phyloP scores from a whole-genome alignment of 768 basidiomycete genomes.

The Mycena vitilis region DNA sequence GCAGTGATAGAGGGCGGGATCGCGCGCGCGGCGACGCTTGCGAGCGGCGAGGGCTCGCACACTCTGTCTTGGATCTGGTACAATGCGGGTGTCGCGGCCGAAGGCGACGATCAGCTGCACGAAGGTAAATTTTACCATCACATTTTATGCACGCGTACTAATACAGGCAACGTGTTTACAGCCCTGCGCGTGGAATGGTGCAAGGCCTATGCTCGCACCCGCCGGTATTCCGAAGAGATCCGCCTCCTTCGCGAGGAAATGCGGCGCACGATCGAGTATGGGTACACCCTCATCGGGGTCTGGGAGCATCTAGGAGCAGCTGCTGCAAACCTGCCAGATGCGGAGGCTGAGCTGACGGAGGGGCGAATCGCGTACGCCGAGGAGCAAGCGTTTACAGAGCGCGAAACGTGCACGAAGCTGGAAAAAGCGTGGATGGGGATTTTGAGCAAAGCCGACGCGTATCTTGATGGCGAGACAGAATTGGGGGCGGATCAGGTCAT shows the following conservation, averaged over 20 bases:
- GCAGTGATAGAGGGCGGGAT: constrained; percentile 9
- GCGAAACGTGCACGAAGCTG: too few species aligned
- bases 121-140: too few species aligned
- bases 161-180: not conserved
- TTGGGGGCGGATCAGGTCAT: too few species aligned
- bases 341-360: not conserved
- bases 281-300: not conserved
- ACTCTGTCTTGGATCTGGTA: constrained; percentile 10
- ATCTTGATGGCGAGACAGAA: too few species aligned
- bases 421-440: too few species aligned
- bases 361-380: not conserved
- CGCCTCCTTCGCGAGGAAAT: constrained; percentile 35
- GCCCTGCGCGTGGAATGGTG: constrained; percentile 11
- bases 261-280: constrained; percentile 15
- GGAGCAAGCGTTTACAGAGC: too few species aligned
- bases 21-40: not conserved
- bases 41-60: not conserved
- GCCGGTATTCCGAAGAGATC: constrained; percentile 33
- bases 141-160: too few species aligned
- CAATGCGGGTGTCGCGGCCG: not conserved
- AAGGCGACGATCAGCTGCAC: not conserved
- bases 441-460: too few species aligned
- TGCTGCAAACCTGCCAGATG: not conserved
- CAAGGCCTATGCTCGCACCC: constrained; percentile 15
- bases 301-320: too few species aligned